These are phyloP conservation scores for Pythium pyrilobum DNA, from an alignment of 352 stramenopile species.

Conservation along the genomic window DNA sequence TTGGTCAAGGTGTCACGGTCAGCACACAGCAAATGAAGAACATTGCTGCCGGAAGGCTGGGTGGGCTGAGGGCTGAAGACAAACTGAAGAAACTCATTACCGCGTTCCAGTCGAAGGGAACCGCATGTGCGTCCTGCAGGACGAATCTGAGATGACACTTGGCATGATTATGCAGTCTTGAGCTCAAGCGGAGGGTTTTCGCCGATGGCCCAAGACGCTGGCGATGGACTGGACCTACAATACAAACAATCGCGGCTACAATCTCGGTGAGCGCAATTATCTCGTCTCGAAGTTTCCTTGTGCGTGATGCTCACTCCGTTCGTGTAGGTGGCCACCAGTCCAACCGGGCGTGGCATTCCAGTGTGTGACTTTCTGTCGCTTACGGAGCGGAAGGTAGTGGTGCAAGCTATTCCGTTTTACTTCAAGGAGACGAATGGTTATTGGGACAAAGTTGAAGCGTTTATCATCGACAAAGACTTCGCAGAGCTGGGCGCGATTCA, in stretches of 20 bases:
- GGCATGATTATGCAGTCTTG: background rate
- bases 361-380: conserved; percentile 17
- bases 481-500: background rate
- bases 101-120: background rate
- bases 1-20: background rate
- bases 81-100: background rate
- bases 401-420: background rate
- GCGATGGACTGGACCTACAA: conserved; percentile 17
- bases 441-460: background rate
- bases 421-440: conserved; percentile 8
- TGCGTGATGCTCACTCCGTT: background rate
- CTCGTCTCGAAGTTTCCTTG: background rate
- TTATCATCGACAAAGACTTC: conserved; percentile 19
- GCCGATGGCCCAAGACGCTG: background rate
- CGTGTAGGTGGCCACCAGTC: background rate
- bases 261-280: conserved; percentile 3
- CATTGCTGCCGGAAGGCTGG: background rate
- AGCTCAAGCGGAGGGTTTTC: background rate
- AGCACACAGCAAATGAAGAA: background rate
- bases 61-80: background rate
- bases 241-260: conserved; percentile 12
- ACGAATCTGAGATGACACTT: background rate
- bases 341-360: conserved; percentile 9
- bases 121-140: background rate
- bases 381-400: conserved; percentile 1